These are phyloP conservation scores for Dicorynia guianensis DNA, from an alignment of 306 rosid species.

Conservation along the genomic window DNA sequence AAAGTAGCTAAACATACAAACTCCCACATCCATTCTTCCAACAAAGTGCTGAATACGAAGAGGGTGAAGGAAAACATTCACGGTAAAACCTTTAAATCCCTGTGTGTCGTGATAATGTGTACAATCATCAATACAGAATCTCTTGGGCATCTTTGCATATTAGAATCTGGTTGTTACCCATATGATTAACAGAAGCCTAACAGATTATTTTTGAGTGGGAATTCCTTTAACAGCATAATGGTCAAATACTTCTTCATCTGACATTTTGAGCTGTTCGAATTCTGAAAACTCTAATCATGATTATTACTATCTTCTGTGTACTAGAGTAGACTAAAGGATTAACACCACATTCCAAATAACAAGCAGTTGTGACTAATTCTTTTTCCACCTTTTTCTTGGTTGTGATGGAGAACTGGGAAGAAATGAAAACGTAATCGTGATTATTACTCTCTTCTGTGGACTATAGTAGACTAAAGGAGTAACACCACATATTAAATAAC, in stretches of 20 bases:
- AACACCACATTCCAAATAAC: neutral
- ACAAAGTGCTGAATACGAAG: neutral
- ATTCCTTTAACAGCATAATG: conserved; percentile 5
- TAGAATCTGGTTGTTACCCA: neutral
- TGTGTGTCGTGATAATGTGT: neutral
- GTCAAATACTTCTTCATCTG: neutral
- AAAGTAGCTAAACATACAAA: neutral
- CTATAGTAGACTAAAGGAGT: neutral
- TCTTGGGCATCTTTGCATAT: conserved; percentile 4
- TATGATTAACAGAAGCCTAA: neutral
- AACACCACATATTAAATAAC: neutral
- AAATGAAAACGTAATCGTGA: neutral
- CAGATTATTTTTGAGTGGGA: neutral
- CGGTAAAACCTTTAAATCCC: too few species aligned
- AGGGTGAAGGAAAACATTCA: neutral
- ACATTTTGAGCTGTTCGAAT: conserved; percentile 3
- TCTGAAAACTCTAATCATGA: neutral
- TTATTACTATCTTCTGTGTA: neutral
- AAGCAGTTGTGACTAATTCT: neutral
- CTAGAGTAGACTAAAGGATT: conserved; percentile 1
- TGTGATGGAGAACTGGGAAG: neutral
- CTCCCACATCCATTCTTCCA: neutral
- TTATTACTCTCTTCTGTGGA: neutral
- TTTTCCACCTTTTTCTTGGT: neutral
- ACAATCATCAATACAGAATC: neutral